These are phyloP conservation scores for Septoria petroselini DNA, from an alignment of 2,329 filamentous ascomycete genomes.

Conservation along the genomic window DNA sequence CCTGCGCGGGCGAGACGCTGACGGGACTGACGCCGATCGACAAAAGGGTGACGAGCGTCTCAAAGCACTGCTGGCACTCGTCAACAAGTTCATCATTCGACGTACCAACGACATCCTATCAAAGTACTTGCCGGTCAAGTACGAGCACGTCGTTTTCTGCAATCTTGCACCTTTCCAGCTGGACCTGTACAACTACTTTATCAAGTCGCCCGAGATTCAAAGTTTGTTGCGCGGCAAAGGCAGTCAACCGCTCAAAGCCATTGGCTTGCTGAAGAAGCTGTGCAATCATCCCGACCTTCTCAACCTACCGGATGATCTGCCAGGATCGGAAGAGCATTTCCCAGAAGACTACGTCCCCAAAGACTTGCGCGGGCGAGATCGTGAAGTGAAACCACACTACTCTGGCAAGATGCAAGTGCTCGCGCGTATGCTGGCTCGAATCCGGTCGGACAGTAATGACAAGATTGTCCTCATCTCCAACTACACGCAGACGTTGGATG, in stretches of 20 bases:
- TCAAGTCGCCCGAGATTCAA: slow-evolving; percentile 91
- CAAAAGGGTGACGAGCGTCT: slow-evolving; percentile 81
- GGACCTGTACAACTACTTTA: slow-evolving; percentile 94
- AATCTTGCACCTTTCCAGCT: slow-evolving; percentile 89
- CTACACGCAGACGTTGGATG: slow-evolving; percentile 91
- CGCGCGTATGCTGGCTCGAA: slow-evolving; percentile 90
- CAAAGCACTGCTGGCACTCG: slow-evolving; percentile 72
- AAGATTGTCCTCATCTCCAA: slow-evolving; percentile 99
- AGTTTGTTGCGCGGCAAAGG: slow-evolving; percentile 88
- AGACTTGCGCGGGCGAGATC: slow-evolving; percentile 80
- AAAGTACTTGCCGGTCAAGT: slow-evolving; percentile 96
- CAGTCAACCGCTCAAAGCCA: slow-evolving; percentile 93
- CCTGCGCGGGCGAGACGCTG: slow-evolving; percentile 83
- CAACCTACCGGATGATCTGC: slow-evolving; percentile 76
- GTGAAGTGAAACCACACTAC: slow-evolving; percentile 92
- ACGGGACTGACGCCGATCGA: slow-evolving; percentile 77
- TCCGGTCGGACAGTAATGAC: slow-evolving; percentile 93
- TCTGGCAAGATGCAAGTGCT: slow-evolving; percentile 98
- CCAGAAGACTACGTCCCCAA: slow-evolving; percentile 87
- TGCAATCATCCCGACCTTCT: slow-evolving; percentile 97
- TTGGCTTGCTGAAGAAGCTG: slow-evolving; percentile 93
- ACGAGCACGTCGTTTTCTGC: slow-evolving; percentile 98
- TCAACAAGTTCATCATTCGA: slow-evolving; percentile 98
- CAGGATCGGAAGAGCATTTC: slow-evolving; percentile 76
- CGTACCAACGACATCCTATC: slow-evolving; percentile 96